Conservation (phyloP, 192 early-diverging fungal species). For the Glomus cerebriforme region DNA sequence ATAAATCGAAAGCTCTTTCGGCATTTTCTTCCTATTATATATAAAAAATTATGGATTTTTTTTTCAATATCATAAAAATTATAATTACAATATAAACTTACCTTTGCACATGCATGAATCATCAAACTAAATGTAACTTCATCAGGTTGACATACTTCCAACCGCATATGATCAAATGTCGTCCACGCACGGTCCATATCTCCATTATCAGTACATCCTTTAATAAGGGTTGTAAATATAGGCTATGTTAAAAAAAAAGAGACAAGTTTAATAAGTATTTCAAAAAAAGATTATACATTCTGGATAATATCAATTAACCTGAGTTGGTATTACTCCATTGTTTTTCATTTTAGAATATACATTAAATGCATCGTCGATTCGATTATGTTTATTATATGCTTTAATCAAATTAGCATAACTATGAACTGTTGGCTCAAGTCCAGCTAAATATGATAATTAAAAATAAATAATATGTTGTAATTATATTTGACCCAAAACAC, state of each 20-base stretch:
- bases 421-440: slow-evolving; percentile 55
- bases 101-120: slow-evolving; percentile 88
- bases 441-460: not conserved
- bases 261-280: not conserved
- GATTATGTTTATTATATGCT: slow-evolving; percentile 56
- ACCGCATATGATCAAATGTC: slow-evolving; percentile 85
- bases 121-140: slow-evolving; percentile 82
- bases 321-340: slow-evolving; percentile 52
- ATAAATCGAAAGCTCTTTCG: slow-evolving; percentile 91
- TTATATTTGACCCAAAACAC: not conserved
- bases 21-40: slow-evolving; percentile 61
- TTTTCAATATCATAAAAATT: not conserved
- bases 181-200: slow-evolving; percentile 85
- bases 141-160: slow-evolving; percentile 75
- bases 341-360: slow-evolving; percentile 79
- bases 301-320: slow-evolving; percentile 26
- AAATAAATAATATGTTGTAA: not conserved
- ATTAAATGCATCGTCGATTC: slow-evolving; percentile 73
- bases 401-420: slow-evolving; percentile 76
- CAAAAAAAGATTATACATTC: not conserved
- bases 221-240: slow-evolving; percentile 82
- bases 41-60: not conserved
- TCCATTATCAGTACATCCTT: slow-evolving; percentile 71
- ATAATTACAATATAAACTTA: slow-evolving; percentile 15
- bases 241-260: slow-evolving; percentile 37